Base-by-base conservation (phyloP, 495 filamentous ascomycete genomes). In the Letharia columbiana region DNA sequence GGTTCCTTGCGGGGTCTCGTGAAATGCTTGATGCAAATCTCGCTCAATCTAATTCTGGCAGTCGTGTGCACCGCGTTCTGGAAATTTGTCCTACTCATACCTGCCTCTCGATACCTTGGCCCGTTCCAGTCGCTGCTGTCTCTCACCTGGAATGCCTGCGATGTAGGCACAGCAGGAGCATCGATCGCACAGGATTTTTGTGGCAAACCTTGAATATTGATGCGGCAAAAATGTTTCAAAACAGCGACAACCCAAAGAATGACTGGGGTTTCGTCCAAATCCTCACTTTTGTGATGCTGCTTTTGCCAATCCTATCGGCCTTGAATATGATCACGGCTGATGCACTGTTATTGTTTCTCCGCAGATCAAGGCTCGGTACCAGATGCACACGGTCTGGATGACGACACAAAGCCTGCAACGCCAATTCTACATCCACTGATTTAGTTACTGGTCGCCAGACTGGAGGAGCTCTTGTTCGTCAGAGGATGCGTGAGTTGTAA, bases 281-380 rank as follows among this genome's bases (percentile, higher is more conserved):
- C 12, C 35, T 64, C 12, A 7, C 62, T n/a, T 64, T 42, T 31
- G 31, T 42, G 0, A 64, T 64, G 61, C 49, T 63, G 44, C 61
- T 63, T n/a, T 49, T 63, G 6, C 47, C 62, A n/a, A 31, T 57
- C n/a, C 45, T 64, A 28, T 54, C 62, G 37, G 47, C 33, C 15
- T 28, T 57, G 9, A 35, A 57, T 56, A 54, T 41, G 45, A 31
- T 33, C 11, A 35, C 13, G 41, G 41, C 41, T 12, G 13, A 42
- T 13, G 13, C 9, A 42, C 2, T 42, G 13, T 42, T 42, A 0
- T 3, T 42, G 2, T 42, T 13, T 0, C 41, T 11, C 12, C 23
- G 23, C 23, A 2, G 41, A 13, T 5, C 10, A 42, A 42, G 13
- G 12, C 12, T 42, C 12, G 41, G 13, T 42, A 10, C 41, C 41